phyloP scores from a whole-genome alignment of 805 yeast species.

The Kodamaea kaohsiungensis region DNA sequence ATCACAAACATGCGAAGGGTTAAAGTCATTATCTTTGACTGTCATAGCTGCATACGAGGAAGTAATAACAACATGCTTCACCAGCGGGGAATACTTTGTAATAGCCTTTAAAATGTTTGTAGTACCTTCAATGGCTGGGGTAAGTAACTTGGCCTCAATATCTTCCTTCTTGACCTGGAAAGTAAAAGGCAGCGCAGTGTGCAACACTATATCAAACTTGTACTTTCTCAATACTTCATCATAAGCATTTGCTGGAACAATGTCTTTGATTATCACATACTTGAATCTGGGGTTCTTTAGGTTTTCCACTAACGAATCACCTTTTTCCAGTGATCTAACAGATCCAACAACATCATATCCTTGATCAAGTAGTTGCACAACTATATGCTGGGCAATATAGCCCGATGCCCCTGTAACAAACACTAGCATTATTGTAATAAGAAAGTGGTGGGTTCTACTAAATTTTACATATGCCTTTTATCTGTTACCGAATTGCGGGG shows the following conservation, averaged over 20 bases:
- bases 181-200: slow-evolving; percentile 62
- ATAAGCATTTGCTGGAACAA: slow-evolving; percentile 47
- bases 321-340: slow-evolving; percentile 40
- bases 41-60: slow-evolving; percentile 57
- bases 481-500: slow-evolving; percentile 1
- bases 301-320: slow-evolving; percentile 16
- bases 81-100: slow-evolving; percentile 40
- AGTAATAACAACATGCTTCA: slow-evolving; percentile 46
- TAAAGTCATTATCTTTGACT: slow-evolving; percentile 9
- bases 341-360: slow-evolving; percentile 53
- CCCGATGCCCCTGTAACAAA: slow-evolving; percentile 57
- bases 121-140: slow-evolving; percentile 60
- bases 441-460: slow-evolving; percentile 1
- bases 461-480: neutral
- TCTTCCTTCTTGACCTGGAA: slow-evolving; percentile 37
- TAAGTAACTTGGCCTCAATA: slow-evolving; percentile 51
- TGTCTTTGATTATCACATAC: slow-evolving; percentile 48
- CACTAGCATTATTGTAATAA: slow-evolving; percentile 14
- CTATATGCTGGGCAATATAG: slow-evolving; percentile 47
- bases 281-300: slow-evolving; percentile 27
- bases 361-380: slow-evolving; percentile 38
- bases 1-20: slow-evolving; percentile 9
- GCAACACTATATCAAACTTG: slow-evolving; percentile 56
- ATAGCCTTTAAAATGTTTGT: slow-evolving; percentile 52
- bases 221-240: slow-evolving; percentile 45